A percentile compares a stretch with the other conserved stretches of the same genome.
phyloP scores from a whole-genome alignment of 108 stramenopile species.

The Fragilaria crotonensis region DNA sequence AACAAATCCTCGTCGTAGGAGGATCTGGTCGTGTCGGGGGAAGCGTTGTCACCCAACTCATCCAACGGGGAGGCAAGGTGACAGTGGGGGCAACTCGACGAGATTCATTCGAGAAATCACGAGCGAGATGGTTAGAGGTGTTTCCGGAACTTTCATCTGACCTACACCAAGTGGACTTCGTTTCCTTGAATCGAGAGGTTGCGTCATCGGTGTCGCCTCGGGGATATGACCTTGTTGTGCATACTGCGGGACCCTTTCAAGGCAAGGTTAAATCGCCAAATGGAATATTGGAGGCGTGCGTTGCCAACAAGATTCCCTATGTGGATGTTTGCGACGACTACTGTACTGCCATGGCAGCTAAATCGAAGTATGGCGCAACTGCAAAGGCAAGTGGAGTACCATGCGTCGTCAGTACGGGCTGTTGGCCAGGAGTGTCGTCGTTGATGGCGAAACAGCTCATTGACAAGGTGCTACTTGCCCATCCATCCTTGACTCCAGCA shows the following conservation, averaged over 20 bases:
- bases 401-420: slow-evolving; percentile 20
- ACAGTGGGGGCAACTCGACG: slow-evolving; percentile 40
- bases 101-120: slow-evolving; percentile 20
- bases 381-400: slow-evolving; percentile 18
- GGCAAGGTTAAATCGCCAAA: slow-evolving; percentile 36
- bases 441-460: slow-evolving; percentile 35
- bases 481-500: slow-evolving; percentile 11
- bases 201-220: slow-evolving; percentile 2
- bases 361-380: slow-evolving; percentile 34
- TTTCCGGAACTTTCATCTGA: slow-evolving; percentile 9
- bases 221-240: slow-evolving; percentile 44
- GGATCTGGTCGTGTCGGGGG: slow-evolving; percentile 81
- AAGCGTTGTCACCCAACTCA: slow-evolving; percentile 43
- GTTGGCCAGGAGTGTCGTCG: slow-evolving; percentile 42
- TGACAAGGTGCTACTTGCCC: slow-evolving; percentile 2
- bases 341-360: slow-evolving; percentile 53
- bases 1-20: slow-evolving; percentile 59
- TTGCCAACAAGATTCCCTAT: slow-evolving; percentile 46
- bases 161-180: slow-evolving; percentile 20
- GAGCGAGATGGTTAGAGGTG: slow-evolving; percentile 19
- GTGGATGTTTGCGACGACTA: slow-evolving; percentile 87
- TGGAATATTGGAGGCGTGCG: slow-evolving; percentile 40
- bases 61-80: slow-evolving; percentile 28
- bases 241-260: slow-evolving; percentile 87
- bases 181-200: slow-evolving; percentile 22